Conservation (phyloP, 2,329 filamentous ascomycete species). For the Rasamsonia emersonii region DNA sequence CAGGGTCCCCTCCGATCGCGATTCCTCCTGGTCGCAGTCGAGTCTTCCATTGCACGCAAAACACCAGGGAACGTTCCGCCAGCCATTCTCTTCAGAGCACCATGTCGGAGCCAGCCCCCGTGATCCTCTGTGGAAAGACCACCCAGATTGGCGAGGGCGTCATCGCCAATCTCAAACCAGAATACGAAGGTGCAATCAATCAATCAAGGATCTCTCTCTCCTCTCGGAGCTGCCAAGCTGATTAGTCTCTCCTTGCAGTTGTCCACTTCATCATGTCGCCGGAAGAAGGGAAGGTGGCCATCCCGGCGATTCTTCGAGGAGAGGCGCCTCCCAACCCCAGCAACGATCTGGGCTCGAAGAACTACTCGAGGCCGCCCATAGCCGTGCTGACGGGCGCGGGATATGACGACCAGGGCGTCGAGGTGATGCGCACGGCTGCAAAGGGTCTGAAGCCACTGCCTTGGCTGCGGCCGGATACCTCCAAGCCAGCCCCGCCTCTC, state of each 20-base stretch:
- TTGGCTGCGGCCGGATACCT: conserved; percentile 15
- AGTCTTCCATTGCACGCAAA: too few relatives aligned
- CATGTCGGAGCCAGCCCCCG: too few relatives aligned
- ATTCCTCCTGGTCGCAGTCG: too few relatives aligned
- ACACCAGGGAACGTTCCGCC: too few relatives aligned
- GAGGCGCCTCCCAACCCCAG: conserved; percentile 9
- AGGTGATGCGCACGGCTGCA: conserved; percentile 11
- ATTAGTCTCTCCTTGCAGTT: conserved; percentile 9
- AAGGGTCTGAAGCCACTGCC: conserved; percentile 12
- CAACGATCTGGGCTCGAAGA: conserved; percentile 12
- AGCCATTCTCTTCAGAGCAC: too few relatives aligned
- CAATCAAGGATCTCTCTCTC: not conserved
- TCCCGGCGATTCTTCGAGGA: conserved; percentile 14
- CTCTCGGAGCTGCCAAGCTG: not conserved
- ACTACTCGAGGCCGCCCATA: conserved; percentile 12
- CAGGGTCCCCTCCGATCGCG: too few relatives aligned
- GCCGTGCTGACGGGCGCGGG: conserved; percentile 15
- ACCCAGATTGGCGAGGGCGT: conserved; percentile 13
- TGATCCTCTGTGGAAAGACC: conserved; percentile 16
- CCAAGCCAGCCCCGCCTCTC: conserved; percentile 13
- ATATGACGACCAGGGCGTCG: conserved; percentile 11
- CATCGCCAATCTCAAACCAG: conserved; percentile 14
- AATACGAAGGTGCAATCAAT: conserved; percentile 19
- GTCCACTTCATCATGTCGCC: conserved; percentile 16
- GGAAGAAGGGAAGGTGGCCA: conserved; percentile 11